These are phyloP conservation scores for Persicaria tinctoria DNA, from an alignment of 148 eudicot genomes.

Conservation along the genomic window DNA sequence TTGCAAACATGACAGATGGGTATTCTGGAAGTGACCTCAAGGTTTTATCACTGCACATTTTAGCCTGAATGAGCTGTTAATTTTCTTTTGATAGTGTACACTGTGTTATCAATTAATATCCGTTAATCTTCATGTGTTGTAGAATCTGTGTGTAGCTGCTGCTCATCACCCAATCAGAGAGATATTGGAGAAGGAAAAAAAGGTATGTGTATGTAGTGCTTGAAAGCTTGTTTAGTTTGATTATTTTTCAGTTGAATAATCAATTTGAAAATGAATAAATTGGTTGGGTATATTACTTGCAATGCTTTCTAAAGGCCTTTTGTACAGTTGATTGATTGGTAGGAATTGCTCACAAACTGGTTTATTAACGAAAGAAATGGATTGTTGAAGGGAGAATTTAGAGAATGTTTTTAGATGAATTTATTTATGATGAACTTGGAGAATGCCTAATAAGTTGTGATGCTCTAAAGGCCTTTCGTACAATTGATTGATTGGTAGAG, in stretches of 20 bases:
- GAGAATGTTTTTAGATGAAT: too few relatives aligned
- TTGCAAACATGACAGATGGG: too few relatives aligned
- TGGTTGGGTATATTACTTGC: neutral
- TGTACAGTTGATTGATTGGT: neutral
- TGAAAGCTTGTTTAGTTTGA: neutral
- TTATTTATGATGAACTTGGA: too few relatives aligned
- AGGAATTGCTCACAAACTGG: neutral
- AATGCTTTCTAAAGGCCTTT: too few relatives aligned
- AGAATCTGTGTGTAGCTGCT: slow-evolving; percentile 94
- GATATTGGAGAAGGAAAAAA: slow-evolving; percentile 77
- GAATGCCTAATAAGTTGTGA: too few relatives aligned
- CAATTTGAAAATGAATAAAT: neutral
- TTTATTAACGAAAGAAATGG: neutral
- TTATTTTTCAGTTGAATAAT: neutral
- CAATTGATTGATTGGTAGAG: too few relatives aligned
- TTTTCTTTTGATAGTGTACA: too few relatives aligned
- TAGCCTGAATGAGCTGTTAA: too few relatives aligned
- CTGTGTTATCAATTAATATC: slow-evolving; percentile 5
- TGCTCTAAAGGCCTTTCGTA: too few relatives aligned
- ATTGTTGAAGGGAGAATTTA: neutral
- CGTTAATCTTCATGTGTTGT: slow-evolving; percentile 20
- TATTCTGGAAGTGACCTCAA: too few relatives aligned
- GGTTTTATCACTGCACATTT: too few relatives aligned
- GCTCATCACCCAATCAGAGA: slow-evolving; percentile 98
- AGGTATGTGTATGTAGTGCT: slow-evolving; percentile 36